Base-by-base conservation (phyloP, 2,329 filamentous ascomycete species). In the Aspergillus sp. region DNA sequence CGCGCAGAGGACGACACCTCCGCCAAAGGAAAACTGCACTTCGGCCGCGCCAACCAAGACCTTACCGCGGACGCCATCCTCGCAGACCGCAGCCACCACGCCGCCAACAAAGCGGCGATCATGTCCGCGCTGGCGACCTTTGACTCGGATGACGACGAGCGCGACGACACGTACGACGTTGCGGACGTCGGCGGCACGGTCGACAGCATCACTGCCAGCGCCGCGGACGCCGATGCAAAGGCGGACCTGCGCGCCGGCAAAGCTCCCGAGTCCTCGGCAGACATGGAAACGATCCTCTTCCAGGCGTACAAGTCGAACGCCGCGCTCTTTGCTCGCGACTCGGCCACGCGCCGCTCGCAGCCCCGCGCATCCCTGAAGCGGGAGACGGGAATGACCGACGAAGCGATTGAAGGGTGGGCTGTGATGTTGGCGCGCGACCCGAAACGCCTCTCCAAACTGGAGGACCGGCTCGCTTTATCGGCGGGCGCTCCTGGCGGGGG, bases 131-230 rank as follows among this genome's bases (percentile, higher is more conserved):
- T 97, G 2, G 90, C 90, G 14, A 82, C 87, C 0, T 96, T 97
- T 60, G 92, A 97, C 73, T 87, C 87, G 0, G 93, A 97, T 62
- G 94, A 97, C 60, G 94, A 99, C 68, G 94, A 99, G 74, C 84
- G 91, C 33, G 94, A 99, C 69, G 94, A 99, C 69, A 97, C 93
- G 0, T 99, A 99, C 67, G 94, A 99, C 63, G 84, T 87, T 1
- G 90, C 85, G 46, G 94, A 97, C 65, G 90, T 97, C 2, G 94
- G 94, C 33, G 92, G 93, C 19, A 89, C 89, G 0, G 85, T 96
- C 3, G 91, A 96, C 61, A 78, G 80, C 16, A 73, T 74, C 4
- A 69, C 68, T 3, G 59, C 75, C 2, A 77, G 69, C 42, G 65
- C 75, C 35, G 35, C 14, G 44, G 78, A 78, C 40, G 59, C 61